Evolutionary conservation across 2,329 filamentous ascomycete genomes (phyloP).

Genomic region (Teratosphaeria gauchensis): DNA sequence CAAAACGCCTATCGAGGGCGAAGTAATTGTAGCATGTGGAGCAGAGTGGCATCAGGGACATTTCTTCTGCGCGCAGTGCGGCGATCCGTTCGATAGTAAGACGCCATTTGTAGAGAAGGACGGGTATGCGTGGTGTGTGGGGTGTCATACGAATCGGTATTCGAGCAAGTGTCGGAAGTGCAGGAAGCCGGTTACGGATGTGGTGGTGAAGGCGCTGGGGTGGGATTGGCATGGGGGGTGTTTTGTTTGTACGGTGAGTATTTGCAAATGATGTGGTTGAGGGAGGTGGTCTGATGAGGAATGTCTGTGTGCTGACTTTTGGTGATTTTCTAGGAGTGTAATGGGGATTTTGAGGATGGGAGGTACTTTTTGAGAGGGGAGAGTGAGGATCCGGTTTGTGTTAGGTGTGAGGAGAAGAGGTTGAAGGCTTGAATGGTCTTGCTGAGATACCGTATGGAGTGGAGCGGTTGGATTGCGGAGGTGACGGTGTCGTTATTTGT

Average conservation of each 20-base stretch:
- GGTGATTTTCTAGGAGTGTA: constrained; percentile 43
- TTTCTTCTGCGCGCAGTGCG: constrained; percentile 98
- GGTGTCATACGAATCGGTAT: constrained; percentile 84
- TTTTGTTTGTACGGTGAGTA: constrained; percentile 63
- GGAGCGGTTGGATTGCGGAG: too few species aligned
- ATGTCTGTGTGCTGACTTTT: neutral
- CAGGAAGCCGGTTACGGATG: constrained; percentile 72
- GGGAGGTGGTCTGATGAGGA: neutral
- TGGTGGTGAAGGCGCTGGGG: constrained; percentile 81
- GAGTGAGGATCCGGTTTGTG: constrained; percentile 51
- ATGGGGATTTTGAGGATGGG: constrained; percentile 51
- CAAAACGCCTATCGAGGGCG: constrained; percentile 90
- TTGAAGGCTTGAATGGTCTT: constrained; percentile 46
- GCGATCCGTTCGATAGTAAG: constrained; percentile 58
- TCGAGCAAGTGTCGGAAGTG: constrained; percentile 84
- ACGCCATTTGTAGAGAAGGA: constrained; percentile 94
- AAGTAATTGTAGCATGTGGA: constrained; percentile 87
- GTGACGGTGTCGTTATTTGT: too few species aligned
- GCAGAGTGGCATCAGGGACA: constrained; percentile 96
- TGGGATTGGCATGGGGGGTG: constrained; percentile 90
- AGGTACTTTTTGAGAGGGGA: constrained; percentile 54
- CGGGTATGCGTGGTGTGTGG: constrained; percentile 92
- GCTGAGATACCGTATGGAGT: too few species aligned
- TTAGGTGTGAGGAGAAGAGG: constrained; percentile 51
- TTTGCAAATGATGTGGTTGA: neutral